Evolutionary conservation across 2,329 filamentous ascomycete species (phyloP).

Genomic region (Teratosphaeria epicoccoides): DNA sequence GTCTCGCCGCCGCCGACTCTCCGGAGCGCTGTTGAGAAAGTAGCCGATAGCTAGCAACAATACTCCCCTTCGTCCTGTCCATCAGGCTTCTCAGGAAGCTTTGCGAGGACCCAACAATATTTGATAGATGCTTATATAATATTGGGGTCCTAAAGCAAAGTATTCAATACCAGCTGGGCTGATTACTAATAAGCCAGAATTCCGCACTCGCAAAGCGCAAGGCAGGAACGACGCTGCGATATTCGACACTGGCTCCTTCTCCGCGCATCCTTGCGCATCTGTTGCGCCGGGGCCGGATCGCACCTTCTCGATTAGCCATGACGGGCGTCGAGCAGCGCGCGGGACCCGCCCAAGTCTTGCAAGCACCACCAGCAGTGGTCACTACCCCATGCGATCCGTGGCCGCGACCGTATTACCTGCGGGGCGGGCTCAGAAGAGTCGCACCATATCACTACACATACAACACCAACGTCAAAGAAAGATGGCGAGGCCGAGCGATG

Average conservation of each 20-base stretch:
- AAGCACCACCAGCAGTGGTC: constrained; percentile 38
- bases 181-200: too few species aligned
- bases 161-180: background rate
- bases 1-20: too few species aligned
- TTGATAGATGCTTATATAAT: too few species aligned
- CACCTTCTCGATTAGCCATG: constrained; percentile 18
- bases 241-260: constrained; percentile 38
- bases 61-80: too few species aligned
- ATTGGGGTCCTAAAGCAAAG: too few species aligned
- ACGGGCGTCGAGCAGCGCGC: constrained; percentile 15
- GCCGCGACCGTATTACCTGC: constrained; percentile 67
- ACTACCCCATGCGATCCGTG: constrained; percentile 48
- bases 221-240: background rate
- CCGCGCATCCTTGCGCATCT: constrained; percentile 43
- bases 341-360: constrained; percentile 28
- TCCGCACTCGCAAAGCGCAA: background rate
- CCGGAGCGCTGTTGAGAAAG: too few species aligned
- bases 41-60: too few species aligned
- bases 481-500: constrained; percentile 74
- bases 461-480: constrained; percentile 87
- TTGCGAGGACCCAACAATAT: too few species aligned
- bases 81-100: too few species aligned
- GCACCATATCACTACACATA: constrained; percentile 87
- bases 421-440: constrained; percentile 72
- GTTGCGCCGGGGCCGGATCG: constrained; percentile 33